phyloP scores from a whole-genome alignment of 768 basidiomycete genomes.

The Rhodocollybia butyracea region DNA sequence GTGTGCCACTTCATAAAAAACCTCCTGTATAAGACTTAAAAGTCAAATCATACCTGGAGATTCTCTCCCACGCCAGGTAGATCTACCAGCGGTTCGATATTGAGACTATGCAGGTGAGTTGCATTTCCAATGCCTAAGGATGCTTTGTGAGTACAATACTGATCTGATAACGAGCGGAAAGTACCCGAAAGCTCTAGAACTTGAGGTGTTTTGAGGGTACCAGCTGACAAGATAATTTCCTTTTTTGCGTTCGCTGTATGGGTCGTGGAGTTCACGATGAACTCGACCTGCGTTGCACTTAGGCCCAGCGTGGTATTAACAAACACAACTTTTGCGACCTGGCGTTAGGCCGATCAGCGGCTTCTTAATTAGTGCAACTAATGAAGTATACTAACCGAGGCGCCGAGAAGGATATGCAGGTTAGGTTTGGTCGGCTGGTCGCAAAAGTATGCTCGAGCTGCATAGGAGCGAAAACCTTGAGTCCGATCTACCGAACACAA shows the following conservation, averaged over 20 bases:
- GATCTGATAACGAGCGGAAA: neutral
- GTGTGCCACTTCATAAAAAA: neutral
- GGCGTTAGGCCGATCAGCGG: neutral
- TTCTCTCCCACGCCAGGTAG: slow-evolving; percentile 1
- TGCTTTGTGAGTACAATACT: neutral
- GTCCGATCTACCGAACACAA: neutral
- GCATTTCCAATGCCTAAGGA: neutral
- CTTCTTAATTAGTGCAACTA: neutral
- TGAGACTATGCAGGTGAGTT: neutral
- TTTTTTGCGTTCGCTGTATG: neutral
- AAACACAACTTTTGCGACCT: neutral
- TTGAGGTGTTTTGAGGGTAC: neutral
- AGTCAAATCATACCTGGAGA: neutral
- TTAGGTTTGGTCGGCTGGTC: neutral
- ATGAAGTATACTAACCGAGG: neutral
- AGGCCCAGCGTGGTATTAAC: neutral
- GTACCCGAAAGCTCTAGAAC: neutral
- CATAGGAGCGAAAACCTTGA: neutral
- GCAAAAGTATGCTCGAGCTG: neutral
- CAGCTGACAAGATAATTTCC: neutral
- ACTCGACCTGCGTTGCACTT: neutral
- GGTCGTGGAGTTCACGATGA: neutral
- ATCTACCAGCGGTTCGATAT: neutral
- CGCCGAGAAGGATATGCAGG: neutral
- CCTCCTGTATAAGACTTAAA: neutral